Evolutionary conservation across 108 stramenopile species (phyloP).

Genomic region (Hondaea fermentalgiana): DNA sequence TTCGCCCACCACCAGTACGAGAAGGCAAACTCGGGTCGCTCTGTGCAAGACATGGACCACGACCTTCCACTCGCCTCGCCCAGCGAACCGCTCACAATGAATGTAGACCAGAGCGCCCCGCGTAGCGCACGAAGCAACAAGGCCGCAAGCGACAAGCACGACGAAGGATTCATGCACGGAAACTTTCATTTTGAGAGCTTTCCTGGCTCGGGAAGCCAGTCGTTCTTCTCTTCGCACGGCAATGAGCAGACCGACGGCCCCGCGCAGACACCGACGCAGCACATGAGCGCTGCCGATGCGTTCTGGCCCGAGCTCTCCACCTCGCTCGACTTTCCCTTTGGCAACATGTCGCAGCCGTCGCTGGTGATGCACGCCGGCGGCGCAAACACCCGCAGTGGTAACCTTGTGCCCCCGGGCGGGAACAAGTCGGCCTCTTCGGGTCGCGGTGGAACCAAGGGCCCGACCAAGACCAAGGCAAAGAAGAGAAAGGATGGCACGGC

Average conservation of each 20-base stretch:
- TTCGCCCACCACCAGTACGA: no score
- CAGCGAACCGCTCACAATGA: no score
- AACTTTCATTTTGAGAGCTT: background rate
- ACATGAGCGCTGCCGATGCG: constrained; percentile 2
- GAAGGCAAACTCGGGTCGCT: no score
- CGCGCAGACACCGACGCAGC: background rate
- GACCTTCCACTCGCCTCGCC: no score
- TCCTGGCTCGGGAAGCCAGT: background rate
- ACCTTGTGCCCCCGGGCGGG: background rate
- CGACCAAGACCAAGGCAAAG: background rate
- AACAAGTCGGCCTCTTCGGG: background rate
- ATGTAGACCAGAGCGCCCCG: no score
- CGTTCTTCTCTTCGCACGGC: background rate
- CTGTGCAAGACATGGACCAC: no score
- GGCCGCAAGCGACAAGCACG: background rate
- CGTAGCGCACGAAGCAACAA: background rate
- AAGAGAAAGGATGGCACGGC: background rate
- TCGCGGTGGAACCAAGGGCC: no score
- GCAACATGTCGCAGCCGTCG: background rate
- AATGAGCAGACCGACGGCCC: background rate
- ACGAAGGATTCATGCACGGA: background rate
- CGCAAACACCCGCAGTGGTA: background rate
- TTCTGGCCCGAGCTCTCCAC: background rate
- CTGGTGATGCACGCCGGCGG: background rate
- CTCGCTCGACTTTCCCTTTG: background rate